Base-by-base conservation (phyloP, 2,329 filamentous ascomycete species). In the Talaromyces sp. region DNA sequence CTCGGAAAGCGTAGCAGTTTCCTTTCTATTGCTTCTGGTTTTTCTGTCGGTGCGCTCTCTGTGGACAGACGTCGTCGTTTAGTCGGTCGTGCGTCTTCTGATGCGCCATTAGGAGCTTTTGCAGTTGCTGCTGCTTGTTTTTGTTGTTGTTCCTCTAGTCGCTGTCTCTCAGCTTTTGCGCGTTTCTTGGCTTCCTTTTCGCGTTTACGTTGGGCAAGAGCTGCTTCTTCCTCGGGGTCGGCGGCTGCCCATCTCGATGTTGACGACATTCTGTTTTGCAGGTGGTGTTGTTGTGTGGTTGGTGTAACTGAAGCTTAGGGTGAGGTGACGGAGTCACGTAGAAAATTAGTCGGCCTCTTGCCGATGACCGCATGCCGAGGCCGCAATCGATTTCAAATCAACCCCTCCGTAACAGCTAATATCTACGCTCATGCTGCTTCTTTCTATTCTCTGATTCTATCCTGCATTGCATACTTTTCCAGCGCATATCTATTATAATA, bases 111-210 rank as follows among this genome's bases (percentile, higher is more conserved):
- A n/a, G 33, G n/a, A 25, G 52, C 70, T 75, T 74, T 65, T 50
- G 59, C 45, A 62, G 52, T 67, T 64, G 67, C 69, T 35, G 7
- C 33, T 64, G 27, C 45, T 39, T 67, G 64, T 64, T 67, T 60
- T 39, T 65, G 56, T 67, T 67, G 63, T 68, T 71, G 68, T 69
- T 83, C 85, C 68, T 91, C 87, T 41, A 86, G 83, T 65, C 87
- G 88, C 70, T 91, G 90, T 78, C 93, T 96, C 74, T 93, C 90
- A 33, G 88, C 89, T 78, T 95, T 97, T 60, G 87, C 81, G 59
- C 90, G 89, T 79, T 90, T 92, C 84, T 95, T 96, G 73, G 93
- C 90, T 78, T 96, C 92, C 79, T 94, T 97, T 75, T 95, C 91
- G 68, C 84, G 86, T 78, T 90, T 94, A 63, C 88, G 84, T 73